These are phyloP conservation scores for Saksenaea vasiformis DNA, from an alignment of 371 early-diverging fungal genomes.

Conservation along the genomic window DNA sequence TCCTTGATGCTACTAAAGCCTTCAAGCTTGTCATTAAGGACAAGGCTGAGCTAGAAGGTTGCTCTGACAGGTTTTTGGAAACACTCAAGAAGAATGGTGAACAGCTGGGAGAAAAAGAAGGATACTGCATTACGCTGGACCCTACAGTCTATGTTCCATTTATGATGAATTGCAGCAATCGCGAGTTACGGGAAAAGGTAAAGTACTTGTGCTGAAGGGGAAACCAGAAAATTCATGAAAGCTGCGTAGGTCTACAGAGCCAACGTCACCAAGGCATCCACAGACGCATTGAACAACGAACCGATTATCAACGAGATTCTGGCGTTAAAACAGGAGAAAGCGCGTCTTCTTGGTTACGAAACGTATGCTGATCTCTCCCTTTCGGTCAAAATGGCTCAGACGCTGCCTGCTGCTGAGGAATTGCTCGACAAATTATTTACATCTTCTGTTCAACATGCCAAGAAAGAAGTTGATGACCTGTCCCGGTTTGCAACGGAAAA, in stretches of 20 bases:
- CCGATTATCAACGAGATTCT: constrained; percentile 67
- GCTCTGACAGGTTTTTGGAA: constrained; percentile 51
- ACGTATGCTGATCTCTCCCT: constrained; percentile 63
- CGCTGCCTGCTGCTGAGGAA: constrained; percentile 43
- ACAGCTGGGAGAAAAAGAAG: constrained; percentile 45
- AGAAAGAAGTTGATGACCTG: constrained; percentile 48
- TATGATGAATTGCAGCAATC: constrained; percentile 66
- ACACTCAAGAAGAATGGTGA: constrained; percentile 56
- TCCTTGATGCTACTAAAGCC: constrained; percentile 66
- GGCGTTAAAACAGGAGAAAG: constrained; percentile 50
- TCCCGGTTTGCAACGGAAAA: constrained; percentile 49
- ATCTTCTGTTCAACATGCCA: constrained; percentile 52
- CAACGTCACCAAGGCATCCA: constrained; percentile 59
- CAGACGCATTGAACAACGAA: constrained; percentile 56
- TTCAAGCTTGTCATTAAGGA: constrained; percentile 53
- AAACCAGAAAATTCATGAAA: neutral
- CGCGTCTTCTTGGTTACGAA: constrained; percentile 53
- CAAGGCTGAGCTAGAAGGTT: constrained; percentile 51
- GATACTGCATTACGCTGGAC: constrained; percentile 66
- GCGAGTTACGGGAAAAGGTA: constrained; percentile 60
- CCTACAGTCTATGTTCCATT: constrained; percentile 63
- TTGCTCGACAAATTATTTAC: constrained; percentile 51
- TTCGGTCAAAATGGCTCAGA: constrained; percentile 67
- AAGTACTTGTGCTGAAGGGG: neutral
- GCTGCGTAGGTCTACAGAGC: constrained; percentile 51